These are phyloP conservation scores for Lasiodiplodia gonubiensis DNA, from an alignment of 2,329 filamentous ascomycete species.

Conservation along the genomic window DNA sequence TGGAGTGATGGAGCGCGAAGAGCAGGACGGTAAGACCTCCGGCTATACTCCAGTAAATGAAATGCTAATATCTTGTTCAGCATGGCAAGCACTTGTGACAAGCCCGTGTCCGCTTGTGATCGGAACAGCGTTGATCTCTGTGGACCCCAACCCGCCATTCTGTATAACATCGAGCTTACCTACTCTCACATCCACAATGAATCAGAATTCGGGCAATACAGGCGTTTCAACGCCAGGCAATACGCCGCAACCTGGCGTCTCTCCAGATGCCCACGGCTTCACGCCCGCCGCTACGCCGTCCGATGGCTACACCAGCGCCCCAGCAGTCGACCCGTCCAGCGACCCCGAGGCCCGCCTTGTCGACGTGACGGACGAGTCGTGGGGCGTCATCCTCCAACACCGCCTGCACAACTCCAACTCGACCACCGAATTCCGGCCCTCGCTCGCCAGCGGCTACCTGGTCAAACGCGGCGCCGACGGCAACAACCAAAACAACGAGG, in stretches of 20 bases:
- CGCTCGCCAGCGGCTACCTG: conserved; percentile 51
- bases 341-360: conserved; percentile 72
- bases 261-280: conserved; percentile 45
- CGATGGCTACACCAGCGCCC: conserved; percentile 49
- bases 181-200: conserved; percentile 32
- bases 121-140: conserved; percentile 62
- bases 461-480: conserved; percentile 48
- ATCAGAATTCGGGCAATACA: neutral
- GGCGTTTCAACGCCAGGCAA: conserved; percentile 36
- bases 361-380: conserved; percentile 76
- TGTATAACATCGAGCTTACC: conserved; percentile 62
- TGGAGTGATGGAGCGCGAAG: conserved; percentile 69
- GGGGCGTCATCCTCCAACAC: conserved; percentile 74
- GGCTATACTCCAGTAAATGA: too few relatives aligned
- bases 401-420: conserved; percentile 49
- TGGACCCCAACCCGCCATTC: conserved; percentile 69
- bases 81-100: conserved; percentile 45
- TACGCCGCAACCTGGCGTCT: conserved; percentile 43
- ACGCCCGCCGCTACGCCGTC: conserved; percentile 73
- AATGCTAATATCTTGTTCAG: conserved; percentile 15
- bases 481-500: neutral
- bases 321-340: conserved; percentile 50
- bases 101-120: conserved; percentile 46
- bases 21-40: conserved; percentile 58
- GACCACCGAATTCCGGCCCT: conserved; percentile 42